Evolutionary conservation across 306 rosid species (phyloP).

Genomic region (Quercus cerris): DNA sequence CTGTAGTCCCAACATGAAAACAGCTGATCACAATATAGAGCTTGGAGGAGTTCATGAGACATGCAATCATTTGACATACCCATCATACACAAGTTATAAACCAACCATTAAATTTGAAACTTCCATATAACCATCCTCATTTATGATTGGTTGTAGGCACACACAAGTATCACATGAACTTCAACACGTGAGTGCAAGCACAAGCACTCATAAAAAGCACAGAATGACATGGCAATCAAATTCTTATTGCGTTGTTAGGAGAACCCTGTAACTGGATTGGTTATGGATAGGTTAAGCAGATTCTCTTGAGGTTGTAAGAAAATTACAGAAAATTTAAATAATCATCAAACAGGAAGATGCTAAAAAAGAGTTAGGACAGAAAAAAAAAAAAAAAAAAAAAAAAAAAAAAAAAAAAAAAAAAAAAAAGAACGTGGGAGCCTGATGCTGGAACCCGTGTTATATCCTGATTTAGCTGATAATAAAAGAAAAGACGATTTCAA

Average conservation of each 20-base stretch:
- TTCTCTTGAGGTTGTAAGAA: not conserved
- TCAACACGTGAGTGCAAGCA: not conserved
- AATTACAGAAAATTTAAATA: not conserved
- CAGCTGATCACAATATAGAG: not conserved
- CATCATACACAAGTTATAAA: not conserved
- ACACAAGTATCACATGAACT: not conserved
- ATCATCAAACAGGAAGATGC: not conserved
- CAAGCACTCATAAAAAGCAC: not conserved
- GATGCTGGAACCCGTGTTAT: not conserved
- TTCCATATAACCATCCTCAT: not conserved
- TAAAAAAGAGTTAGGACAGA: not conserved
- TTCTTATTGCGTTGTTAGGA: not conserved
- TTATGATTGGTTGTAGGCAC: not conserved
- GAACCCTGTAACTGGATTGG: not conserved
- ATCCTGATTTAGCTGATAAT: not conserved
- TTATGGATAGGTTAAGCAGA: not conserved
- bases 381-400: not conserved
- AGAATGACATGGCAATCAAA: not conserved
- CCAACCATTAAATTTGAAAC: not conserved
- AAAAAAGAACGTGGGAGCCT: not conserved
- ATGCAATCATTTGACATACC: not conserved
- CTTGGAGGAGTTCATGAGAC: conserved; percentile 11
- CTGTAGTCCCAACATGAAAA: conserved; percentile 40
- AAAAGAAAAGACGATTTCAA: not conserved
- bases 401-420: not conserved